Conservation (phyloP, 371 early-diverging fungal genomes). For the Mucor indicus region DNA sequence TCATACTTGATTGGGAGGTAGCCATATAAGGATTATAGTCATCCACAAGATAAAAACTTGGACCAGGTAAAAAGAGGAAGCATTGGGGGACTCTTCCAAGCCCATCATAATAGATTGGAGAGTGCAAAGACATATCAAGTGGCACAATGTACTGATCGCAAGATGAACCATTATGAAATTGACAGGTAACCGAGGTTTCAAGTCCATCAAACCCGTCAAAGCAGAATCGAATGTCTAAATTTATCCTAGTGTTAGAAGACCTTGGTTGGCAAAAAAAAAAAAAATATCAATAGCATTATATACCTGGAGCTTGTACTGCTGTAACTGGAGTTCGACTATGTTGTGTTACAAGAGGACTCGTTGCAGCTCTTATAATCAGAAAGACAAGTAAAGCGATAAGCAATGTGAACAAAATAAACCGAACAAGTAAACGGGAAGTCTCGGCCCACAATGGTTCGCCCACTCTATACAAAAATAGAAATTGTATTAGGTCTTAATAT, state of each 20-base stretch:
- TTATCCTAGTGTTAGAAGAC: too few relatives aligned
- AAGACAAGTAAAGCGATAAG: constrained; percentile 16
- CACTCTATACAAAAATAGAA: constrained; percentile 18
- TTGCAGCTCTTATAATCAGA: neutral
- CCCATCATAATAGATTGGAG: neutral
- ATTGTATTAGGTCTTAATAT: too few relatives aligned
- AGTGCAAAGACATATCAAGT: neutral
- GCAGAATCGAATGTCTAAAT: constrained; percentile 32
- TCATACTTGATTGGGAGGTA: neutral
- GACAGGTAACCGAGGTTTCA: neutral
- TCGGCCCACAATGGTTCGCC: constrained; percentile 41
- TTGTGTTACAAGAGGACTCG: constrained; percentile 21
- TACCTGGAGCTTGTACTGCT: constrained; percentile 30
- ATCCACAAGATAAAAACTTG: neutral
- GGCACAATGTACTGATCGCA: neutral
- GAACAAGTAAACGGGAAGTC: constrained; percentile 18
- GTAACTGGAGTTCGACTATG: neutral
- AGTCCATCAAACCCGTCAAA: constrained; percentile 20
- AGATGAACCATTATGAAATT: neutral
- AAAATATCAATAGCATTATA: too few relatives aligned
- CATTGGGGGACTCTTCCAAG: neutral
- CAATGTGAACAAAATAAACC: constrained; percentile 7
- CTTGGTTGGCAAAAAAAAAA: too few relatives aligned
- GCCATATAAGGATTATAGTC: neutral
- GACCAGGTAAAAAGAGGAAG: neutral